These are phyloP conservation scores for Aegilops sharonensis DNA, from an alignment of 176 grass and related monocot genomes.

Conservation along the genomic window DNA sequence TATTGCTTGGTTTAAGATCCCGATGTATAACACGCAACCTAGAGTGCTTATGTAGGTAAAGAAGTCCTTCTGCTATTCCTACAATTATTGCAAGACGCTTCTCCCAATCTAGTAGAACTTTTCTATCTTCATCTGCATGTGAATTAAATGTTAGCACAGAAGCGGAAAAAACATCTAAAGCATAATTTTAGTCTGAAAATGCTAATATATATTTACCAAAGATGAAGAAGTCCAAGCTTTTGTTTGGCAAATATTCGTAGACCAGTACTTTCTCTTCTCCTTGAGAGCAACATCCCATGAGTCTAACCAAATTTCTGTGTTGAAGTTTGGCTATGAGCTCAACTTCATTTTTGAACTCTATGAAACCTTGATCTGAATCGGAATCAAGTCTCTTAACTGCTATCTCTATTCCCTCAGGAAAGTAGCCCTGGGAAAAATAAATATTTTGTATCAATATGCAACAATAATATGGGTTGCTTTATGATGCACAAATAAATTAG, in stretches of 20 bases:
- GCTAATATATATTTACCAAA: constrained; percentile 39
- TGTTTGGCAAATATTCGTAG: constrained; percentile 74
- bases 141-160: not conserved
- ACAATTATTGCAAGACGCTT: constrained; percentile 30
- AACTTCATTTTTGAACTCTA: constrained; percentile 26
- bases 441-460: not conserved
- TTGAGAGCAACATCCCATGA: constrained; percentile 33
- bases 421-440: not conserved
- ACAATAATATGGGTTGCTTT: not conserved
- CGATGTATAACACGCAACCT: constrained; percentile 43
- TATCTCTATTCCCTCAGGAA: constrained; percentile 10
- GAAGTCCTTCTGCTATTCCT: constrained; percentile 49
- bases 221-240: constrained; percentile 66
- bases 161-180: not conserved
- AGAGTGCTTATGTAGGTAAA: constrained; percentile 52
- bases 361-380: constrained; percentile 4
- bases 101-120: constrained; percentile 30
- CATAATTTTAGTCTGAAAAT: not conserved
- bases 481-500: not conserved
- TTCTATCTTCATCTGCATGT: constrained; percentile 31
- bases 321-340: constrained; percentile 24
- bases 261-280: constrained; percentile 57
- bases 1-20: constrained; percentile 55
- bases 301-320: constrained; percentile 16
- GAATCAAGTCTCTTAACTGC: constrained; percentile 14